phyloP scores from a whole-genome alignment of 768 basidiomycete genomes.

The Termitomyces sp. region DNA sequence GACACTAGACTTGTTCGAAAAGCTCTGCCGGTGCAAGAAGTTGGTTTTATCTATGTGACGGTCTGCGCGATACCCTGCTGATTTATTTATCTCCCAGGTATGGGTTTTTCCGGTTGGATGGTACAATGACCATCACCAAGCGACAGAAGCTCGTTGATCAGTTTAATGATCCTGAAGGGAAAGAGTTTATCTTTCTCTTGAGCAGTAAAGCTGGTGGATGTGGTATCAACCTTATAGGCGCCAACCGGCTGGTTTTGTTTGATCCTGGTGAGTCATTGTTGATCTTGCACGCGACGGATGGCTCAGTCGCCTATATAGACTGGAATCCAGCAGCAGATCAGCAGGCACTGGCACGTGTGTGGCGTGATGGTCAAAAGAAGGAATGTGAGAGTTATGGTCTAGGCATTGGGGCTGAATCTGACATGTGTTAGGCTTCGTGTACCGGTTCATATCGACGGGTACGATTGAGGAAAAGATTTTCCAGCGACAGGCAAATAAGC shows the following conservation, averaged over 20 bases:
- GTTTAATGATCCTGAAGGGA: slow-evolving; percentile 90
- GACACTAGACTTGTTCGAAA: slow-evolving; percentile 92
- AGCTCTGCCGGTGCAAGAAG: slow-evolving; percentile 83
- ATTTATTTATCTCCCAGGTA: slow-evolving; percentile 68
- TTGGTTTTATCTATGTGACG: slow-evolving; percentile 31
- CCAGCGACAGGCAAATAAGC: slow-evolving; percentile 94
- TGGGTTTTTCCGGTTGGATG: slow-evolving; percentile 89
- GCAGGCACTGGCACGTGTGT: slow-evolving; percentile 96
- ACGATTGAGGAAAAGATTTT: slow-evolving; percentile 99
- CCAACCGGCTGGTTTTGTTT: slow-evolving; percentile 92
- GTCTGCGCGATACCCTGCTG: not conserved
- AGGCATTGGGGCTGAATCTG: not conserved
- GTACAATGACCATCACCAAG: slow-evolving; percentile 89
- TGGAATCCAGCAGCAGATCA: slow-evolving; percentile 99
- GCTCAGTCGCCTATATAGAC: slow-evolving; percentile 44
- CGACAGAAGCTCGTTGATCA: slow-evolving; percentile 95
- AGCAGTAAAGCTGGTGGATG: slow-evolving; percentile 96
- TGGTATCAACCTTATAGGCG: slow-evolving; percentile 96
- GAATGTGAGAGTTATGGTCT: slow-evolving; percentile 63
- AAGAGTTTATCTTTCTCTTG: slow-evolving; percentile 91
- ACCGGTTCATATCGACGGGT: slow-evolving; percentile 95
- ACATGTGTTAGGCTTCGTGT: slow-evolving; percentile 77
- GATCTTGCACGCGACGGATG: not conserved
- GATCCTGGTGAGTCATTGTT: slow-evolving; percentile 68
- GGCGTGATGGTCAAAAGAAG: slow-evolving; percentile 99